Conservation (phyloP, 768 basidiomycete species). For the Suillus luteus region DNA sequence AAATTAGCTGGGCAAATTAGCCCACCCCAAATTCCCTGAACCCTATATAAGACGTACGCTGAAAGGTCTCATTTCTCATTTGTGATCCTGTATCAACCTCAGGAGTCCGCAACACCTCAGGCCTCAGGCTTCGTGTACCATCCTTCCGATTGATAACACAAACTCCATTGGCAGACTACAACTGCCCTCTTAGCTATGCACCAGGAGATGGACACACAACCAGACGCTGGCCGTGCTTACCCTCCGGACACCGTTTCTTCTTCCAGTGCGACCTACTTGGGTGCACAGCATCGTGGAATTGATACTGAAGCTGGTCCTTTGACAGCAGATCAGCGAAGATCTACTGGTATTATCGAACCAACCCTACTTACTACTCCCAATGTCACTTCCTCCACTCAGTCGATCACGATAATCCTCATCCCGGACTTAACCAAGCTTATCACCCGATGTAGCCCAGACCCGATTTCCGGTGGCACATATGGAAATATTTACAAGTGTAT, state of each 20-base stretch:
- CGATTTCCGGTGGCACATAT: background rate
- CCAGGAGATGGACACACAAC: background rate
- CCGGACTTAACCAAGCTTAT: background rate
- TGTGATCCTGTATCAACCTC: too few species aligned
- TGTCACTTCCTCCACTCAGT: background rate
- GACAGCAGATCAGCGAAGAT: background rate
- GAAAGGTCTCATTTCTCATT: too few species aligned
- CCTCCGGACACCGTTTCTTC: background rate
- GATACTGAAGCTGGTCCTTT: background rate
- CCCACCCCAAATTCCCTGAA: too few species aligned
- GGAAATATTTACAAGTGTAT: background rate
- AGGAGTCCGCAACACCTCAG: too few species aligned
- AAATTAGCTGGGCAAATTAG: too few species aligned
- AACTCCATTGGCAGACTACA: background rate
- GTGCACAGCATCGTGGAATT: background rate
- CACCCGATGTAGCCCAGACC: background rate
- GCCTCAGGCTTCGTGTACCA: too few species aligned
- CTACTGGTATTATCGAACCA: background rate
- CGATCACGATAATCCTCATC: background rate
- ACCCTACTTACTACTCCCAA: background rate
- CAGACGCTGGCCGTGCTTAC: background rate
- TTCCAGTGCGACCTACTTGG: background rate
- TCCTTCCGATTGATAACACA: background rate
- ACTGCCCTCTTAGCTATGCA: background rate
- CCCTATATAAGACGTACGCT: too few species aligned